A percentile compares a stretch with the other conserved stretches of the same genome.
phyloP scores from a whole-genome alignment of 805 yeast genomes.

The Saccharomycopsis sp. region DNA sequence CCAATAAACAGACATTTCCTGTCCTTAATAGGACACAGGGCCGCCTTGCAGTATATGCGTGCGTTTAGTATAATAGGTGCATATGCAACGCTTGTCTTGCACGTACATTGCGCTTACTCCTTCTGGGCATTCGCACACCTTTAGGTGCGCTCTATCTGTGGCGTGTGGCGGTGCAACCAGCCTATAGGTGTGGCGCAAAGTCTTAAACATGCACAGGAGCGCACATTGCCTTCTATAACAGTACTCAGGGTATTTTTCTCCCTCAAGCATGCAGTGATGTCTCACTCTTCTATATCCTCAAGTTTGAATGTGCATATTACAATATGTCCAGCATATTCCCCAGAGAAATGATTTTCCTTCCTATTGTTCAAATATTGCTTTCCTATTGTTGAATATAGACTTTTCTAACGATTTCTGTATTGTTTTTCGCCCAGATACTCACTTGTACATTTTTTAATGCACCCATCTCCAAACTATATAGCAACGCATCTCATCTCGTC shows the following conservation, averaged over 20 bases:
- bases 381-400: neutral
- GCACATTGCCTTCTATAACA: neutral
- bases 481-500: no score
- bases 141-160: neutral
- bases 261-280: neutral
- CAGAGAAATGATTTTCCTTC: no score
- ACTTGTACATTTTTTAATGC: no score
- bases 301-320: neutral
- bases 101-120: no score
- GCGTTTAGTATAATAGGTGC: neutral
- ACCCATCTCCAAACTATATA: no score
- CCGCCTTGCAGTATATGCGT: neutral
- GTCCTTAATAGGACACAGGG: neutral
- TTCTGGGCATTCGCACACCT: neutral
- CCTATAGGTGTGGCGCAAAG: no score
- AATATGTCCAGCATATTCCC: neutral
- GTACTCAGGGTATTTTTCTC: neutral
- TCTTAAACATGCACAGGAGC: neutral
- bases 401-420: no score
- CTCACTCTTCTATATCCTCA: neutral
- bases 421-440: no score
- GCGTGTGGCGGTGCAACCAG: no score
- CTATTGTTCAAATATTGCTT: no score
- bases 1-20: neutral
- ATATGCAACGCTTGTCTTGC: neutral